Evolutionary conservation across 306 rosid genomes (phyloP).

Genomic region (Arachis hypogaea): DNA sequence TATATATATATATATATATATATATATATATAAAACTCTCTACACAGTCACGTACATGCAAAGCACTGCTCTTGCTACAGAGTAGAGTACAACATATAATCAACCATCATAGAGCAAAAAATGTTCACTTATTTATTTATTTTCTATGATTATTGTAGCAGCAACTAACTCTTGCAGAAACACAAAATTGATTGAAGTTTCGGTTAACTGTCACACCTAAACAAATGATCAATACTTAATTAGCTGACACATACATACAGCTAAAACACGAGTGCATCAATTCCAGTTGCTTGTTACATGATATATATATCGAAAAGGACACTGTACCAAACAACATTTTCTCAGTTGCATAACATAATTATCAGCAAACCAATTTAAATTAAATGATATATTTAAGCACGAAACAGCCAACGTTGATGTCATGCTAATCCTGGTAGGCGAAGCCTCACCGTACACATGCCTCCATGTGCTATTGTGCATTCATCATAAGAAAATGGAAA

Average conservation of each 20-base stretch:
- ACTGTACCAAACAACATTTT: constrained; percentile 9
- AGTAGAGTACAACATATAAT: not conserved
- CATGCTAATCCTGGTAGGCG: not conserved
- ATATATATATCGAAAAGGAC: constrained; percentile 22
- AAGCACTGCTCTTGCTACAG: not conserved
- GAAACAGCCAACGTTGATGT: not conserved
- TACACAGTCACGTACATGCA: not conserved
- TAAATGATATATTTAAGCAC: not conserved
- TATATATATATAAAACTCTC: too few species aligned
- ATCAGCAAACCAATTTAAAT: not conserved
- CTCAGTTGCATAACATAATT: not conserved
- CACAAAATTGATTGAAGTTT: not conserved
- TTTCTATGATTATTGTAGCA: constrained; percentile 4
- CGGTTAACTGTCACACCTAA: constrained; percentile 26
- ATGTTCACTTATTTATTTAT: not conserved
- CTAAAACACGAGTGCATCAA: constrained; percentile 6
- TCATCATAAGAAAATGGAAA: not conserved
- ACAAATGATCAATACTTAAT: not conserved
- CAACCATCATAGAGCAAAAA: not conserved
- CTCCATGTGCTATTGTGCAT: not conserved
- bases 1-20: too few species aligned
- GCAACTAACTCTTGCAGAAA: not conserved
- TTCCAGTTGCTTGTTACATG: not conserved
- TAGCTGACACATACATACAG: constrained; percentile 9
- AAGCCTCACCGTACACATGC: not conserved